Percentiles rank a stretch among this genome's conserved stretches.
phyloP scores from a whole-genome alignment of 2,329 filamentous ascomycete species.

The Colletotrichum lindemuthianum region DNA sequence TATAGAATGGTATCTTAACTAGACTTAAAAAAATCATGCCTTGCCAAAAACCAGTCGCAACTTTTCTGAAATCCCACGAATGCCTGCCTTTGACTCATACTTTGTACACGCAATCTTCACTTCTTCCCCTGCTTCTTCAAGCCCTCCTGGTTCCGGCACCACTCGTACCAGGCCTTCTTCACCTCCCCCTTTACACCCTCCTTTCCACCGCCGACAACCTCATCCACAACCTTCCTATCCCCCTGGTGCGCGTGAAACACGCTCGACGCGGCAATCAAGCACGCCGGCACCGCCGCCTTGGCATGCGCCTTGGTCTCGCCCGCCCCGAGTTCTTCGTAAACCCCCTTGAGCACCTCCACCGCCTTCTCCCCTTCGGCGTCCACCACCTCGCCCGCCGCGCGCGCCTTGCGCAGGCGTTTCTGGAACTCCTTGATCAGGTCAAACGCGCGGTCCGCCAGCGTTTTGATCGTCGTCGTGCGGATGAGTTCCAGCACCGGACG shows the following conservation, averaged over 20 bases:
- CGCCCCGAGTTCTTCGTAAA: slow-evolving; percentile 75
- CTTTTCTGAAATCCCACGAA: too few relatives aligned
- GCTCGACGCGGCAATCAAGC: slow-evolving; percentile 72
- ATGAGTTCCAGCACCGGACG: slow-evolving; percentile 81
- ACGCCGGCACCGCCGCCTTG: slow-evolving; percentile 78
- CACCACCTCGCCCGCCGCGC: slow-evolving; percentile 49
- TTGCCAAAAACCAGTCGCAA: too few relatives aligned
- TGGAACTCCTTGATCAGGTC: slow-evolving; percentile 79
- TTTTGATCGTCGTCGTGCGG: slow-evolving; percentile 79
- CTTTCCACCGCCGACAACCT: slow-evolving; percentile 72
- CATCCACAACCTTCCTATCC: slow-evolving; percentile 64
- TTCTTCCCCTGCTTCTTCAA: slow-evolving; percentile 30
- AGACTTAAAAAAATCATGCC: too few relatives aligned
- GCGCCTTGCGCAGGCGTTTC: slow-evolving; percentile 70
- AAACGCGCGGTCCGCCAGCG: slow-evolving; percentile 77
- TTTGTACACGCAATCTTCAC: background rate
- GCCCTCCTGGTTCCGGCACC: slow-evolving; percentile 33
- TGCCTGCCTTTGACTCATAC: too few relatives aligned
- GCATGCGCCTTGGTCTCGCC: slow-evolving; percentile 76
- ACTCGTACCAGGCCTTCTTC: slow-evolving; percentile 34
- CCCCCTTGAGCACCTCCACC: slow-evolving; percentile 67
- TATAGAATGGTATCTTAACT: too few relatives aligned
- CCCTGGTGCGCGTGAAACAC: slow-evolving; percentile 65
- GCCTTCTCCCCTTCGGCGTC: slow-evolving; percentile 55
- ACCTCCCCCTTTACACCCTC: slow-evolving; percentile 40